These are phyloP conservation scores for Brettanomyces nanus DNA, from an alignment of 805 yeast genomes.

Conservation along the genomic window DNA sequence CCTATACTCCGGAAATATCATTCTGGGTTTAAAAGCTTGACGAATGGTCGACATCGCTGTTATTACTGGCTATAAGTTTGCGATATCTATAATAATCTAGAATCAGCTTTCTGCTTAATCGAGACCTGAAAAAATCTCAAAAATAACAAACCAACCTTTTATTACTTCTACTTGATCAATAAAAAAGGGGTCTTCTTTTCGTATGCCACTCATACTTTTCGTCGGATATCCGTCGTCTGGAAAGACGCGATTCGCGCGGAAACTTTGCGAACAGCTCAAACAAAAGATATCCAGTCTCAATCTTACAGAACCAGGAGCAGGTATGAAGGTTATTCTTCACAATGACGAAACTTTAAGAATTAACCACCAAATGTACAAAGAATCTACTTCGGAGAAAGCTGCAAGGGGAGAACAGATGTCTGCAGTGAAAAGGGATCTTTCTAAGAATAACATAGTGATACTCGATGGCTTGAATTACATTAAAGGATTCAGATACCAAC, in stretches of 20 bases:
- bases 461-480: conserved; percentile 84
- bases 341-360: conserved; percentile 76
- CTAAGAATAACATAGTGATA: conserved; percentile 64
- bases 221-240: conserved; percentile 87
- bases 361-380: conserved; percentile 55
- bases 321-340: conserved; percentile 57
- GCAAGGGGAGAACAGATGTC: conserved; percentile 80
- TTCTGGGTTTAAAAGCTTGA: conserved; percentile 52
- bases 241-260: conserved; percentile 65
- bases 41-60: too few species aligned
- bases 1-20: conserved; percentile 63
- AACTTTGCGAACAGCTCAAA: conserved; percentile 42
- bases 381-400: conserved; percentile 69
- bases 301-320: conserved; percentile 40
- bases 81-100: too few species aligned
- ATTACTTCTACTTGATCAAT: neutral
- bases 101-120: too few species aligned
- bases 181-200: neutral
- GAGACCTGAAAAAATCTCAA: too few species aligned
- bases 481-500: conserved; percentile 91
- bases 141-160: too few species aligned
- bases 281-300: conserved; percentile 32
- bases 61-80: too few species aligned
- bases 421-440: conserved; percentile 77
- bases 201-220: conserved; percentile 81